Evolutionary conservation across 2,329 filamentous ascomycete genomes (phyloP).

Genomic region (Colletotrichum eremochloae): DNA sequence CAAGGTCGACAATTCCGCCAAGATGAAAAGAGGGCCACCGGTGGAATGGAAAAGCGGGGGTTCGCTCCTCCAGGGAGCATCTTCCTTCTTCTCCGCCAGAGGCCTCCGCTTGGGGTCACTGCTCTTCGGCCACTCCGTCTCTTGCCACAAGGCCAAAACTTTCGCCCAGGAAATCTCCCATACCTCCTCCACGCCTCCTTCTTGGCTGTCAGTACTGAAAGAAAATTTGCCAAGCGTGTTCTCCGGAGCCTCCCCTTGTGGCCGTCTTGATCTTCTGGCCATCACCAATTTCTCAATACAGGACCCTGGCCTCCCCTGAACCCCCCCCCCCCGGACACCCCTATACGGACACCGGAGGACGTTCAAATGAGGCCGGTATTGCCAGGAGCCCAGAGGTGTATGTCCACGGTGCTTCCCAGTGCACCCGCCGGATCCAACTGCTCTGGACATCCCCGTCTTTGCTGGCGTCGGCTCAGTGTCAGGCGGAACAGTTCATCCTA

Average conservation of each 20-base stretch:
- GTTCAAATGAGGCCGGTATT: slow-evolving; percentile 34
- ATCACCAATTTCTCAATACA: background rate
- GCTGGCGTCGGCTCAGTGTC: background rate
- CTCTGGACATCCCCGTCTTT: slow-evolving; percentile 12
- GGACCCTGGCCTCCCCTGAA: slow-evolving; percentile 29
- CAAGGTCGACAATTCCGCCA: slow-evolving; percentile 32
- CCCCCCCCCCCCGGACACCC: slow-evolving; percentile 28
- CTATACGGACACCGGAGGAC: slow-evolving; percentile 37
- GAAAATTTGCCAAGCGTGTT: background rate
- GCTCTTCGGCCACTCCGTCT: slow-evolving; percentile 32
- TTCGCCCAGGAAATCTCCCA: slow-evolving; percentile 5
- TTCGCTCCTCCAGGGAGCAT: slow-evolving; percentile 19
- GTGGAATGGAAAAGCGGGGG: slow-evolving; percentile 33
- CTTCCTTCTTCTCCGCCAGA: slow-evolving; percentile 39
- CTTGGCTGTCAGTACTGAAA: background rate
- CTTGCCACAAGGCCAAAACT: slow-evolving; percentile 11
- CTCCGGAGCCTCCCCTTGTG: slow-evolving; percentile 1
- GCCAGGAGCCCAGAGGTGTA: slow-evolving; percentile 22
- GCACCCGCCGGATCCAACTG: slow-evolving; percentile 30
- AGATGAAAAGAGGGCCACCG: slow-evolving; percentile 27
- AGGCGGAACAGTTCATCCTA: background rate
- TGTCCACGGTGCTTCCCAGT: slow-evolving; percentile 3
- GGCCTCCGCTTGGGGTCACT: slow-evolving; percentile 40
- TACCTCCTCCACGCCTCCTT: background rate
- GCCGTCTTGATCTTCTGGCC: slow-evolving; percentile 37